Conservation (phyloP, 2,329 filamentous ascomycete species). For the Trichophaea hybrida region DNA sequence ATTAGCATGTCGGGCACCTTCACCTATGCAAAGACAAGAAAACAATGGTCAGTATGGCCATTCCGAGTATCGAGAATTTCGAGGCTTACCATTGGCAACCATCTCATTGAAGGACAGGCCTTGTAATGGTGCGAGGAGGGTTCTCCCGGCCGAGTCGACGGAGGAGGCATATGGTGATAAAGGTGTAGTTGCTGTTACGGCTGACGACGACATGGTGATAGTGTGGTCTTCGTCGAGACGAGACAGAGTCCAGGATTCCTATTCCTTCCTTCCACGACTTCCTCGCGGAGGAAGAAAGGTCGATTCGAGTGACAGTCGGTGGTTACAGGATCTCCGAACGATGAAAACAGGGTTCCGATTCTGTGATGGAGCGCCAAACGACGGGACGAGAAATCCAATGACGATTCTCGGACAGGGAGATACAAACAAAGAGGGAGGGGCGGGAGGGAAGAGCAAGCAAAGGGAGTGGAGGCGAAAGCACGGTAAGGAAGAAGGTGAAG, state of each 20-base stretch:
- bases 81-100: slow-evolving; percentile 49
- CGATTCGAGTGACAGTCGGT: neutral
- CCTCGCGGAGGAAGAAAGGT: neutral
- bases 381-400: neutral
- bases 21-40: slow-evolving; percentile 12
- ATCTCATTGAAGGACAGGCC: slow-evolving; percentile 69
- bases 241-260: no score
- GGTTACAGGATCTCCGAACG: neutral
- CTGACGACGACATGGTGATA: neutral
- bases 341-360: neutral
- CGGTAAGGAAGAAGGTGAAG: neutral
- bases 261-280: neutral
- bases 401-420: neutral
- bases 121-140: slow-evolving; percentile 29
- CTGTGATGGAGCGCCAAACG: neutral
- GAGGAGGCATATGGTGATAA: neutral
- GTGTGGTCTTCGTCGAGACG: no score
- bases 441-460: neutral
- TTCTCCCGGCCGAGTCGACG: neutral
- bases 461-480: neutral
- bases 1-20: slow-evolving; percentile 23
- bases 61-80: neutral
- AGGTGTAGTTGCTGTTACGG: neutral
- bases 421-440: neutral
- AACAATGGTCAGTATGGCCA: neutral